Evolutionary conservation across 345 rosid species (phyloP), one percentile per base, ranked within the genome.

Genomic region (Euclidium syriacum): DNA sequence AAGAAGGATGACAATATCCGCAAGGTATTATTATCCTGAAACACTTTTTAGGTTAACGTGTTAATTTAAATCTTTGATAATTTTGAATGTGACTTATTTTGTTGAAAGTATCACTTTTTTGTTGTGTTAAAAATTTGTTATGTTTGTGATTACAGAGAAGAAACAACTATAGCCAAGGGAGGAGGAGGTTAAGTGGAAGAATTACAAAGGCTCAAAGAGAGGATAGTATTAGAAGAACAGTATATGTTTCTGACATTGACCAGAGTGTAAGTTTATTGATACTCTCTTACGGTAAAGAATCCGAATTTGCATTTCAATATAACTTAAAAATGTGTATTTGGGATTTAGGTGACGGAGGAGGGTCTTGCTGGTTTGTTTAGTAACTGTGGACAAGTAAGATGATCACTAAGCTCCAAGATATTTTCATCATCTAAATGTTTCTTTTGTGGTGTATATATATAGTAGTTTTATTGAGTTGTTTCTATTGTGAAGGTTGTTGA

Each of bases 301-400:
- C 47, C 0, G 19, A 60, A 26, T 19, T 47, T 30, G 33, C 17
- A 11, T 54, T n/a, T n/a, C 9, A 30, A n/a, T 36, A 25, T 62
- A 55, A 55, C 5, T 1, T 33, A 29, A 29, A 10, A 42, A 4
- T 71, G 61, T 6, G n/a, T n/a, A n/a, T 56, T 42, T 64, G 26
- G 50, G 27, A 59, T 69, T 42, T 72, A 90, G 97, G 86, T 86
- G 69, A 86, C 95, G 44, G 95, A 90, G 81, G 97, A 90, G 76
- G 78, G 71, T 73, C 86, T 90, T 76, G 97, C 97, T 73, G 87
- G 72, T 48, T 65, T 90, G 66, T 90, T 90, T 71, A 79, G 82
- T 70, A 69, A 52, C 63, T 90, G 90, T 48, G 97, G 95, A 66
- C 91, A 85, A 58, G 95, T 90, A 76, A 84, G 88, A 70, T 64